Conservation (phyloP, 257 asterid species). For the Eucommia ulmoides region DNA sequence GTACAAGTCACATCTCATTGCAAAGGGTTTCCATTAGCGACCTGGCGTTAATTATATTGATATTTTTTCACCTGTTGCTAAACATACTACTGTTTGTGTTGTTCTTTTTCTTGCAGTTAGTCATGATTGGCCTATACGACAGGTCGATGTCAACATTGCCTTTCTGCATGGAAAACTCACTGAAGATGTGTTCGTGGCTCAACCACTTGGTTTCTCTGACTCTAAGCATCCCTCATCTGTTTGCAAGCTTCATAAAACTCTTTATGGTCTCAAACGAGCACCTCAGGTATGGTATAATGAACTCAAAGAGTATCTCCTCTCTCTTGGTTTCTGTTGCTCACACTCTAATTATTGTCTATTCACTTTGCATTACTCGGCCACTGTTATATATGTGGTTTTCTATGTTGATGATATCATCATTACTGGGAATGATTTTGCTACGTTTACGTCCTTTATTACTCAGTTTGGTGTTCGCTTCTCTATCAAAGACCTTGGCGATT, state of each 20-base stretch:
- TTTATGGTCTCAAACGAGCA: conserved; percentile 4
- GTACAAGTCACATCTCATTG: neutral
- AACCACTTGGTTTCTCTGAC: neutral
- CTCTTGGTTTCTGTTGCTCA: neutral
- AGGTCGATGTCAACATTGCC: neutral
- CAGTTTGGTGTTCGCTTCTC: neutral
- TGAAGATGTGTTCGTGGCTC: neutral
- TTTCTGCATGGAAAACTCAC: neutral
- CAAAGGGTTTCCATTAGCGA: neutral
- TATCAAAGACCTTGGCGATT: neutral
- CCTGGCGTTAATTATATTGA: neutral
- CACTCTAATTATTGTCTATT: neutral
- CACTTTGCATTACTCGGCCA: neutral
- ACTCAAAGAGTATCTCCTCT: neutral
- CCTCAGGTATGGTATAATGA: conserved; percentile 1
- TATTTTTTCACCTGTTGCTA: neutral
- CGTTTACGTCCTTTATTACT: neutral
- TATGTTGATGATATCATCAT: conserved; percentile 4
- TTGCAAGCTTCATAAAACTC: neutral
- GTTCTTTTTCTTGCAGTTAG: neutral
- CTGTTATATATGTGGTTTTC: neutral
- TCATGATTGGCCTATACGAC: neutral
- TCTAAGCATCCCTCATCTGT: neutral
- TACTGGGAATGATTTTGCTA: neutral
- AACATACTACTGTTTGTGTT: neutral